phyloP scores from a whole-genome alignment of 1,284 basidiomycete species.

The Boletus smithii region DNA sequence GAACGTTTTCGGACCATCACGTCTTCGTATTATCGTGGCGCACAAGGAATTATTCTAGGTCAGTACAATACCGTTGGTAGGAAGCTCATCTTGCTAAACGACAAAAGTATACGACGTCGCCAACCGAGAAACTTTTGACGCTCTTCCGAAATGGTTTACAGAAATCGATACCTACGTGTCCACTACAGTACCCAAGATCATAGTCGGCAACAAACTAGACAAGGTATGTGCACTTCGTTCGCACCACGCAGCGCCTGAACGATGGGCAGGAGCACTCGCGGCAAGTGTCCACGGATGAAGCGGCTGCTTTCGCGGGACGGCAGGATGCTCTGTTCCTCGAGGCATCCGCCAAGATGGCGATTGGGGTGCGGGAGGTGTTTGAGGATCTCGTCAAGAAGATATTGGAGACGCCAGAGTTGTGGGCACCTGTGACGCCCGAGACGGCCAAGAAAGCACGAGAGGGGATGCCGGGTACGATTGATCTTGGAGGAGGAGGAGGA shows the following conservation, averaged over 20 bases:
- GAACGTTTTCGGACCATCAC: constrained; percentile 92
- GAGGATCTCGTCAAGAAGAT: constrained; percentile 74
- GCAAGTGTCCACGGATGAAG: constrained; percentile 81
- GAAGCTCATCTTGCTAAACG: background rate
- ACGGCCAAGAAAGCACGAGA: constrained; percentile 3
- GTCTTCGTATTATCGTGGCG: constrained; percentile 88
- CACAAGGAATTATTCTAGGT: constrained; percentile 93
- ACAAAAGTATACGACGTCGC: constrained; percentile 88
- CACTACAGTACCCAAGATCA: constrained; percentile 86
- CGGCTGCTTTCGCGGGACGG: constrained; percentile 73
- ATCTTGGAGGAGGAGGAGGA: constrained; percentile 8
- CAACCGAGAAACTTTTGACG: constrained; percentile 87
- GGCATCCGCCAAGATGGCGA: constrained; percentile 82
- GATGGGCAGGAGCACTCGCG: constrained; percentile 76
- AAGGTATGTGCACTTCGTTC: constrained; percentile 51
- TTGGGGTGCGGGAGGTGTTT: constrained; percentile 80
- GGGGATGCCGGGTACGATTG: constrained; percentile 41
- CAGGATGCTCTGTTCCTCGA: constrained; percentile 87
- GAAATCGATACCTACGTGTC: constrained; percentile 95
- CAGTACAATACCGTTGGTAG: background rate
- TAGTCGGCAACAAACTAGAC: constrained; percentile 96
- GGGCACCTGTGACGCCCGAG: constrained; percentile 42
- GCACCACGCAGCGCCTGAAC: background rate
- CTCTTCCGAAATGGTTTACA: constrained; percentile 88
- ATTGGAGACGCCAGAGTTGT: constrained; percentile 66